Percentiles rank a stretch among this genome's conserved stretches.
phyloP scores from a whole-genome alignment of 257 asterid genomes.

The Solanum paucissectum region DNA sequence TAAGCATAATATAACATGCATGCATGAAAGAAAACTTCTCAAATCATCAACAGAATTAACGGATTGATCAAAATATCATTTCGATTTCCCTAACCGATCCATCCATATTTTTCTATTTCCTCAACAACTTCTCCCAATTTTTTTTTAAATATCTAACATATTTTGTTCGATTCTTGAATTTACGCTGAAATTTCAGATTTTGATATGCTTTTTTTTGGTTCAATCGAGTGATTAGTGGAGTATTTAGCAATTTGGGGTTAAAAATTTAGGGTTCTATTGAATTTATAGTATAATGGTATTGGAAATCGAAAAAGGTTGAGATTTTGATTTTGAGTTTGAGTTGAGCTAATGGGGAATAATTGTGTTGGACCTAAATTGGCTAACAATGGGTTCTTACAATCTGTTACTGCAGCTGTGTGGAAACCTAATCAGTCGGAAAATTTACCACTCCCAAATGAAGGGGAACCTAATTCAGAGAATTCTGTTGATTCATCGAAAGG shows the following conservation, averaged over 20 bases:
- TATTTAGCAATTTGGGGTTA: neutral
- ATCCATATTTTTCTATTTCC: neutral
- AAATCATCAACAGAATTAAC: neutral
- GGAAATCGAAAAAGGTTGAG: slow-evolving; percentile 12
- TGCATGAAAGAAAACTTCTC: slow-evolving; percentile 2
- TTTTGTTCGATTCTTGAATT: neutral
- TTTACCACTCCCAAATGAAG: slow-evolving; percentile 33
- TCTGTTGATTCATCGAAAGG: slow-evolving; percentile 6
- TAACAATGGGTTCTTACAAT: slow-evolving; percentile 64
- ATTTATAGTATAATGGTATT: neutral
- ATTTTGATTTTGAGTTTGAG: slow-evolving; percentile 1
- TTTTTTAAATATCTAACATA: neutral
- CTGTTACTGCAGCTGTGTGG: slow-evolving; percentile 64
- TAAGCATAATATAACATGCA: neutral
- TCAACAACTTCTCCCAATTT: neutral
- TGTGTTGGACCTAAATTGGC: slow-evolving; percentile 63
- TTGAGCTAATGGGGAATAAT: slow-evolving; percentile 49
- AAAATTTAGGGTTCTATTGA: neutral
- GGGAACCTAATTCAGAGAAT: slow-evolving; percentile 11
- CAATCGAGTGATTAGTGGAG: neutral
- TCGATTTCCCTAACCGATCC: neutral
- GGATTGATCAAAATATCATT: neutral
- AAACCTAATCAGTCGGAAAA: slow-evolving; percentile 36
- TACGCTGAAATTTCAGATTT: neutral
- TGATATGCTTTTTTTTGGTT: neutral